These are phyloP conservation scores for Cucurbita maxima DNA, from an alignment of 306 rosid genomes.

Conservation along the genomic window DNA sequence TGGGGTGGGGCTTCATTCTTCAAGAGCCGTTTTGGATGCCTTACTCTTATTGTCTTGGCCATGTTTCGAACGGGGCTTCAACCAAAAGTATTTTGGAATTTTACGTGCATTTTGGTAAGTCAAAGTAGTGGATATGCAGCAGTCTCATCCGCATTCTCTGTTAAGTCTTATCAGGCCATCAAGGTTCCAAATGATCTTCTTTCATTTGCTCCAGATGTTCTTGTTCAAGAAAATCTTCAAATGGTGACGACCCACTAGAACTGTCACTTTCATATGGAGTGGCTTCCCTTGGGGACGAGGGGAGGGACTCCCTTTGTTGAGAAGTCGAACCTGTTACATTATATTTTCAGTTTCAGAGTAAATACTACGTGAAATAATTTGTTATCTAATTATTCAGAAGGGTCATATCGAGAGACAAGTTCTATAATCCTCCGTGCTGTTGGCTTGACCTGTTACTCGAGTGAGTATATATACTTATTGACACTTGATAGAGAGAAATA, in stretches of 20 bases:
- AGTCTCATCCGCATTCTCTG: neutral
- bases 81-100: neutral
- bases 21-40: neutral
- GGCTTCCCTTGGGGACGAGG: slow-evolving; percentile 73
- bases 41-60: neutral
- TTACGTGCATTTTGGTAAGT: neutral
- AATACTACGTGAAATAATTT: neutral
- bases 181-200: neutral
- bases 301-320: slow-evolving; percentile 69
- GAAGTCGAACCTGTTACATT: slow-evolving; percentile 58
- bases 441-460: neutral
- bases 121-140: neutral
- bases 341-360: slow-evolving; percentile 1
- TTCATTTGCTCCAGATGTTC: neutral
- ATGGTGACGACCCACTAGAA: slow-evolving; percentile 80
- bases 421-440: neutral
- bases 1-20: neutral
- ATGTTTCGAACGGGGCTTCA: neutral
- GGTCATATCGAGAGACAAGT: neutral
- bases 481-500: neutral
- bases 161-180: neutral
- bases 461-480: neutral
- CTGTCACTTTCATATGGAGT: slow-evolving; percentile 74
- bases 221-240: slow-evolving; percentile 75
- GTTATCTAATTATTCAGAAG: neutral